Evolutionary conservation across 495 filamentous ascomycete genomes (phyloP).

Genomic region (Aspergillus baeticus): DNA sequence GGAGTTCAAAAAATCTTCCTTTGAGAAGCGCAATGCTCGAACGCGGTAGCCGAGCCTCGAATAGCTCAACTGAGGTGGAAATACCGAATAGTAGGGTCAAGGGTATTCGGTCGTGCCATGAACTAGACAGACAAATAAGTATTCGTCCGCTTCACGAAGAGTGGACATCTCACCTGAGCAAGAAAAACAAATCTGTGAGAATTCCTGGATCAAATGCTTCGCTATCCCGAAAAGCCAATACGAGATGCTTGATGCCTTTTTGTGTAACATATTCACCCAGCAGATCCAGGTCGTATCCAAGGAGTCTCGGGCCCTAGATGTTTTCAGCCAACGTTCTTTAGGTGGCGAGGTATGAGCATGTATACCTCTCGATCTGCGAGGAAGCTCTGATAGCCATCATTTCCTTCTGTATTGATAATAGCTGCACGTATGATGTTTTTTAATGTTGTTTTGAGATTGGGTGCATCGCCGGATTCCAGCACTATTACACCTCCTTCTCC

Average conservation of each 20-base stretch:
- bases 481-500: slow-evolving; percentile 59
- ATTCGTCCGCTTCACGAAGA: not conserved
- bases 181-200: slow-evolving; percentile 71
- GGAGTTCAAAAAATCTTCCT: slow-evolving; percentile 82
- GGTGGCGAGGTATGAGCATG: not conserved
- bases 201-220: slow-evolving; percentile 86
- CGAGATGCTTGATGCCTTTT: slow-evolving; percentile 57
- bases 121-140: slow-evolving; percentile 52
- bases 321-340: not conserved
- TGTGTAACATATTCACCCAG: slow-evolving; percentile 63
- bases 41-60: slow-evolving; percentile 80
- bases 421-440: slow-evolving; percentile 80
- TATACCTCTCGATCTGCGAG: slow-evolving; percentile 54
- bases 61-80: slow-evolving; percentile 85
- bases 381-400: slow-evolving; percentile 43
- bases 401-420: slow-evolving; percentile 53
- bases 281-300: slow-evolving; percentile 91
- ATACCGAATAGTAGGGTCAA: slow-evolving; percentile 86
- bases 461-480: slow-evolving; percentile 72
- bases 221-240: slow-evolving; percentile 83
- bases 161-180: slow-evolving; percentile 63
- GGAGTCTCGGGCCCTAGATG: slow-evolving; percentile 62
- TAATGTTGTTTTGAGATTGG: slow-evolving; percentile 78
- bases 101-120: slow-evolving; percentile 86
- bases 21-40: slow-evolving; percentile 66